Evolutionary conservation across 257 asterid species (phyloP).

Genomic region (Voacanga thouarsii): DNA sequence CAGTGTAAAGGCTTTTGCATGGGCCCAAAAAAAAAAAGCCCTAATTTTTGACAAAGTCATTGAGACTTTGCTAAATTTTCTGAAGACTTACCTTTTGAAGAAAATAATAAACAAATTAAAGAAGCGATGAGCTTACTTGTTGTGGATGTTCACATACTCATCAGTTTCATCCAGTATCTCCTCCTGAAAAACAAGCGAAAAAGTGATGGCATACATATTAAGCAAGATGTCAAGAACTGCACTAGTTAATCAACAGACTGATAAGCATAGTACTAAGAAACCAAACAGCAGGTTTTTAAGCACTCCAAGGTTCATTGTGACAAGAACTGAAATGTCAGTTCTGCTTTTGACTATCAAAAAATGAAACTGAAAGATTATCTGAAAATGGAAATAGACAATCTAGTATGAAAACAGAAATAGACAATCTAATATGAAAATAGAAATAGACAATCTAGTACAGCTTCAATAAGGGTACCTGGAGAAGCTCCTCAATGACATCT

Average conservation of each 20-base stretch:
- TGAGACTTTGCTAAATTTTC: neutral
- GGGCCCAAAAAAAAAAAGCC: neutral
- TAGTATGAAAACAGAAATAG: neutral
- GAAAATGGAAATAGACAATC: neutral
- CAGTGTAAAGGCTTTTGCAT: neutral
- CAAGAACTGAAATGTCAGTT: neutral
- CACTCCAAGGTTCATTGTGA: neutral
- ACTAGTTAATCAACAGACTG: neutral
- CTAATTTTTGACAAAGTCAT: neutral
- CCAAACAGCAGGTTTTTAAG: neutral
- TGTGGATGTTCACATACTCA: conserved; percentile 96
- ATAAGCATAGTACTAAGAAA: neutral
- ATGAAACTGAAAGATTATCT: neutral
- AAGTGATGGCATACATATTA: neutral
- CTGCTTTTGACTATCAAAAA: neutral
- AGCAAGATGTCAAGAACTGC: neutral
- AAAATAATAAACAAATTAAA: neutral
- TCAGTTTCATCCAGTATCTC: conserved; percentile 98
- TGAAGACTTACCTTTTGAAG: neutral
- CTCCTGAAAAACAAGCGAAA: conserved; percentile 49
- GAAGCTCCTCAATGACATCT: conserved; percentile 99
- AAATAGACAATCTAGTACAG: neutral
- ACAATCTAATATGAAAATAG: neutral
- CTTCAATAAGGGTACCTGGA: conserved; percentile 58
- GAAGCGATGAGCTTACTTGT: conserved; percentile 46